Conservation (phyloP, 148 eudicot genomes). For the Rhododendron ferrugineum region DNA sequence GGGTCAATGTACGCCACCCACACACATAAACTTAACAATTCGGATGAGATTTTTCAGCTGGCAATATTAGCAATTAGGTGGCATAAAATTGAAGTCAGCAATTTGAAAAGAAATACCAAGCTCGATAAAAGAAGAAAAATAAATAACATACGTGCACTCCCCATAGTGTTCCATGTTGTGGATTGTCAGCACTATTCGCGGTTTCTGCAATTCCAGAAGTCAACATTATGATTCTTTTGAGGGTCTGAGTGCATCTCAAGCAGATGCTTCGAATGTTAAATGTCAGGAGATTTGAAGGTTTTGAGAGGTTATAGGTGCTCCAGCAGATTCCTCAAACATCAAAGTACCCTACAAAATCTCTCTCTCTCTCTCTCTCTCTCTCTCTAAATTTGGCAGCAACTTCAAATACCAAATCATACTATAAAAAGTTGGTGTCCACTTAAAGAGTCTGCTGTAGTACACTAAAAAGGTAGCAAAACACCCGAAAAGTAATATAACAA, state of each 20-base stretch:
- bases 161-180: slow-evolving; percentile 97
- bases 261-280: neutral
- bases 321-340: neutral
- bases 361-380: neutral
- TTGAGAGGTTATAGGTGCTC: neutral
- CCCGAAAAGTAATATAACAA: neutral
- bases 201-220: slow-evolving; percentile 47
- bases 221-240: slow-evolving; percentile 8
- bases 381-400: neutral
- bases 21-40: neutral
- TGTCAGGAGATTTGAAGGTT: neutral
- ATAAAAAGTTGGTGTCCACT: neutral
- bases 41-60: neutral
- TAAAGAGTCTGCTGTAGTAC: neutral
- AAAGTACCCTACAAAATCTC: neutral
- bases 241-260: neutral
- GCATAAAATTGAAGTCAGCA: neutral
- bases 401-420: neutral
- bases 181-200: slow-evolving; percentile 80
- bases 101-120: neutral
- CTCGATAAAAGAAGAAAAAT: neutral
- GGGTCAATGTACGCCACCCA: neutral
- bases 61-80: neutral
- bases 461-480: neutral
- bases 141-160: slow-evolving; percentile 62